Base-by-base conservation (phyloP, 2,329 filamentous ascomycete species). In the Decorospora gaudefroyi region DNA sequence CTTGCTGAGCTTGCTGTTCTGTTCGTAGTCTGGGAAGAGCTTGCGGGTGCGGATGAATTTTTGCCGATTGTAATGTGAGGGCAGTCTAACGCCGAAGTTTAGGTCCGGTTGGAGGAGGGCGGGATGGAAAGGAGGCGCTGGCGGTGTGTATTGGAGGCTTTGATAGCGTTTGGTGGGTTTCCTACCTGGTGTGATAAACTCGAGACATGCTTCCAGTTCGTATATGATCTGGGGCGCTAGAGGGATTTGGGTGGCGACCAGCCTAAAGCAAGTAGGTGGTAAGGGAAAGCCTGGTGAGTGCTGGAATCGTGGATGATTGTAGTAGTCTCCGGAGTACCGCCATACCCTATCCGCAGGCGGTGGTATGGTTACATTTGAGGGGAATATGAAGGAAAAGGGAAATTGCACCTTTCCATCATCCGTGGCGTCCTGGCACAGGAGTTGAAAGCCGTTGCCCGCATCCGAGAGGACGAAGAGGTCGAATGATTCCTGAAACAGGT, bases 331-430 rank as follows among this genome's bases (percentile, higher is more conserved):
- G 2, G 48, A 45, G 7, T 59, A 44, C 17, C 51, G 46, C 53
- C 48, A 57, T 9, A 33, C 19, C 30, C 49, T 39, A 16, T 41
- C 48, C 2, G 51, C 17, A 13, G 56, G 55, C 17, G 51, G 57
- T 6, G 40, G 21, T 28, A 52, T 30, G n/a, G 45, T 52, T 5
- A 52, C 59, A 10, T 36, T 25, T 4, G 51, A 51, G 3, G 61
- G 59, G 32, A 61, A 64, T n/a, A 26, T 53, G 31, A 66, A 61
- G 27, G 57, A 46, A 25, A 66, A 66, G 10, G 55, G 53, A 1
- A 66, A 34, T 31, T 65, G 61, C 2, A 61, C 56, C 31, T 53
- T 58, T 11, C 53, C 55, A 13, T 57, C 51, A 4, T 29, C 23
- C 7, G 47, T 51, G 23, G 55, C 53, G 27, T 56, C 62, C 33